phyloP scores from a whole-genome alignment of 352 stramenopile genomes.

The Phytophthora gonapodyides region DNA sequence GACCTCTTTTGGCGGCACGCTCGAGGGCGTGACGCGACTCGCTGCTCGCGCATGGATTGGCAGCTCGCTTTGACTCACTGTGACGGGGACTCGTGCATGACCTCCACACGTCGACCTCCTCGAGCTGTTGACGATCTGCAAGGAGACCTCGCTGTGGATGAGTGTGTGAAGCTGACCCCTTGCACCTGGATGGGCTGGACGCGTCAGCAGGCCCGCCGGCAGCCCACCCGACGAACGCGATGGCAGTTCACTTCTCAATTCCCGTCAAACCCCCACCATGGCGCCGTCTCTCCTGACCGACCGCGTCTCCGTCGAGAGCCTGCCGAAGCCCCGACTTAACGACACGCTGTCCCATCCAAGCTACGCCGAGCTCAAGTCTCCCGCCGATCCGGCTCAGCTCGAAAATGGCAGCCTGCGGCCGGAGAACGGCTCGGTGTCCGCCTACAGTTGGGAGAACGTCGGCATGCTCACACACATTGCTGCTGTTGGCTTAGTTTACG shows the following conservation, averaged over 20 bases:
- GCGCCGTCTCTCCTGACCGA: constrained; percentile 20
- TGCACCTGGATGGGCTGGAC: neutral
- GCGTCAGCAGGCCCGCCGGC: no score
- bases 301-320: constrained; percentile 30
- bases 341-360: constrained; percentile 21
- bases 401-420: constrained; percentile 27
- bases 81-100: constrained; percentile 4
- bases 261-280: constrained; percentile 2
- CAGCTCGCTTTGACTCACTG: neutral
- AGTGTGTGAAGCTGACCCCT: constrained; percentile 17
- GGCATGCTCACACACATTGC: constrained; percentile 51
- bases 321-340: constrained; percentile 15
- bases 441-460: constrained; percentile 40
- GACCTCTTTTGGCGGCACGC: no score
- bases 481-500: constrained; percentile 50
- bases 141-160: constrained; percentile 6
- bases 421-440: constrained; percentile 23
- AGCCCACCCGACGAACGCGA: neutral
- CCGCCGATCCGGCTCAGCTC: constrained; percentile 4
- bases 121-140: constrained; percentile 15
- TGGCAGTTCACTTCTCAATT: constrained; percentile 13
- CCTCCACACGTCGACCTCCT: constrained; percentile 9
- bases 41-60: constrained; percentile 21
- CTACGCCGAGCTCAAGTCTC: constrained; percentile 35
- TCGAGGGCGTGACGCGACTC: neutral